A percentile compares a stretch with the other conserved stretches of the same genome.
These are phyloP conservation scores for Hyparrhenia diplandra DNA, from an alignment of 176 grass and related monocot genomes.

Conservation along the genomic window DNA sequence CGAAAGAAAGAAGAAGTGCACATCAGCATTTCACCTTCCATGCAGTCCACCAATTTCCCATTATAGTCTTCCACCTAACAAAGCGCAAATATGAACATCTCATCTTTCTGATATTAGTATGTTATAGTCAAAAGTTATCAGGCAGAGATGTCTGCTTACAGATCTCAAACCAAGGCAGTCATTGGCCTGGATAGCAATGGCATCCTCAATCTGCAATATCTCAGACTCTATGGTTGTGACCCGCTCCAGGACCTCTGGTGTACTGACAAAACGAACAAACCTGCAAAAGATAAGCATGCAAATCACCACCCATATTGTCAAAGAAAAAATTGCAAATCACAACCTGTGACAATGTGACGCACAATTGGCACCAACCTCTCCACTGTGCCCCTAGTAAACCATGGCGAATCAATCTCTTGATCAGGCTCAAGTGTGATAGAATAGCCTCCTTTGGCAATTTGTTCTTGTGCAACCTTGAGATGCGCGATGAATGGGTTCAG, in stretches of 20 bases:
- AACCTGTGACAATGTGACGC: neutral
- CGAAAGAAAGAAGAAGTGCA: constrained; percentile 1
- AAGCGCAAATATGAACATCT: constrained; percentile 18
- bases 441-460: constrained; percentile 90
- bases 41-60: constrained; percentile 44
- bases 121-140: neutral
- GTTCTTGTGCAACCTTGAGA: constrained; percentile 82
- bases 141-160: constrained; percentile 33
- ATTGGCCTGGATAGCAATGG: constrained; percentile 60
- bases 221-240: constrained; percentile 86
- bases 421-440: constrained; percentile 71
- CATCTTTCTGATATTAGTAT: neutral
- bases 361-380: constrained; percentile 55
- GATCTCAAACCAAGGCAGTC: constrained; percentile 46
- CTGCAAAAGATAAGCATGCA: constrained; percentile 34
- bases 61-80: constrained; percentile 58
- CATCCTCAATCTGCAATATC: constrained; percentile 87
- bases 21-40: constrained; percentile 44
- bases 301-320: neutral
- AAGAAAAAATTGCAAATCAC: neutral
- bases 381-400: constrained; percentile 89
- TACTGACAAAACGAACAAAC: constrained; percentile 98
- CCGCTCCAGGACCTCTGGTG: constrained; percentile 86
- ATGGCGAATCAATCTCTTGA: constrained; percentile 35
- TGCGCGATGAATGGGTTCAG: constrained; percentile 82